Evolutionary conservation across 352 stramenopile species (phyloP), one percentile per base, ranked within the genome.

Genomic region (Globisporangium cystogenes): DNA sequence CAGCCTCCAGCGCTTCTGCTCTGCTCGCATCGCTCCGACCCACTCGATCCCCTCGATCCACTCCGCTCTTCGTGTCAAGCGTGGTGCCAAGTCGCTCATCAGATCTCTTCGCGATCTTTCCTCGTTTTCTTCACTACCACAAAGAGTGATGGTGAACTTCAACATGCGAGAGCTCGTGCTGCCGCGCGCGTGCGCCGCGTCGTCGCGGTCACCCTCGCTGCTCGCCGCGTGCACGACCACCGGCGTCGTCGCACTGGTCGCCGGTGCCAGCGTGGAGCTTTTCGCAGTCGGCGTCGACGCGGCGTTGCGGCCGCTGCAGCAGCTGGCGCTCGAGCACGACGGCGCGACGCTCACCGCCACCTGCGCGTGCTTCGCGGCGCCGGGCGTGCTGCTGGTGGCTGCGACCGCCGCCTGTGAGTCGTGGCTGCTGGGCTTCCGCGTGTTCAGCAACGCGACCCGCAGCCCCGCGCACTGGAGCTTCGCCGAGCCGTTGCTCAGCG

Each of bases 401-500:
- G 35, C n/a, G 6, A 39, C 42, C 33, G 33, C 14, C 33, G 14
- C 11, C 33, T 11, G 12, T 39, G 33, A 12, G 11, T 16, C 33
- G 33, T 72, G 79, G 15, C 37, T 87, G 4, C 62, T 81, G 51
- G 76, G 76, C 3, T 86, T 87, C 29, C 68, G 74, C 1, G 48
- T 86, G 24, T 87, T 77, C 48, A 18, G 53, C 1, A 51, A 51
- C 42, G 42, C 29, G 8, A 35, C 35, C 12, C 47, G 43, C 29
- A 41, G 37, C 7, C 47, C 21, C 45, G 57, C 72, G 50, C 68
- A 85, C 36, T 74, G 79, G 27, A 65, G 63, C 33, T 88, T 86
- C 45, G n/a, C 65, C 4, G 72, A 82, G 59, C 51, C 43, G 26
- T 55, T 70, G 18, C 20, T 33, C 4, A 14, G 46, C 26, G 18